Evolutionary conservation across 2,329 filamentous ascomycete genomes (phyloP).

Genomic region (Mycosphaerella sp.): DNA sequence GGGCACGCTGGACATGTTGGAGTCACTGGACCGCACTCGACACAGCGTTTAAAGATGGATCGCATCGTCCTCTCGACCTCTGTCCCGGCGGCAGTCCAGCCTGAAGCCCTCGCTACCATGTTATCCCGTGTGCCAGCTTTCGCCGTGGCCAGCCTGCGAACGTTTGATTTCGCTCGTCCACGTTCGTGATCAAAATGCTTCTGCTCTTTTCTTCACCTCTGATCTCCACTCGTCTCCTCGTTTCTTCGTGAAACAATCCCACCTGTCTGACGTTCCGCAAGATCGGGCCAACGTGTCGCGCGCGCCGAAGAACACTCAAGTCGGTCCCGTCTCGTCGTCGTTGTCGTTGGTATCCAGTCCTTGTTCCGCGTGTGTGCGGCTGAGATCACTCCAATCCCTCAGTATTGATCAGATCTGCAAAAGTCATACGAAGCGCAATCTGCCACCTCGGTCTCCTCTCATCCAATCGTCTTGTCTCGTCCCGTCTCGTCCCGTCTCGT

Average conservation of each 20-base stretch:
- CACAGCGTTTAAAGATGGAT: constrained; percentile 53
- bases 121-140: constrained; percentile 1
- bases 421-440: background rate
- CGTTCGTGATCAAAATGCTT: background rate
- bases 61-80: constrained; percentile 27
- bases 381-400: background rate
- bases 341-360: too few relatives aligned
- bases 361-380: background rate
- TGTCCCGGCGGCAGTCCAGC: constrained; percentile 1
- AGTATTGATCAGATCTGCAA: too few relatives aligned
- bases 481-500: too few relatives aligned
- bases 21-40: constrained; percentile 48
- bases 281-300: too few relatives aligned
- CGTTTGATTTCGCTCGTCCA: background rate
- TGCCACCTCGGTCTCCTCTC: too few relatives aligned
- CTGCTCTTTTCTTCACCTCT: background rate
- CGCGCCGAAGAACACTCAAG: too few relatives aligned
- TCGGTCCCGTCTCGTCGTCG: background rate
- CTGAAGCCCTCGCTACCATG: background rate
- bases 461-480: too few relatives aligned
- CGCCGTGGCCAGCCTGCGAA: constrained; percentile 1
- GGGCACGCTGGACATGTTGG: constrained; percentile 58
- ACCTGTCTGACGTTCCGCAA: too few relatives aligned
- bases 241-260: too few relatives aligned
- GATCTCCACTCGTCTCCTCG: background rate